phyloP scores from a whole-genome alignment of 2,329 filamentous ascomycete genomes.

The Gaeumannomyces tritici region DNA sequence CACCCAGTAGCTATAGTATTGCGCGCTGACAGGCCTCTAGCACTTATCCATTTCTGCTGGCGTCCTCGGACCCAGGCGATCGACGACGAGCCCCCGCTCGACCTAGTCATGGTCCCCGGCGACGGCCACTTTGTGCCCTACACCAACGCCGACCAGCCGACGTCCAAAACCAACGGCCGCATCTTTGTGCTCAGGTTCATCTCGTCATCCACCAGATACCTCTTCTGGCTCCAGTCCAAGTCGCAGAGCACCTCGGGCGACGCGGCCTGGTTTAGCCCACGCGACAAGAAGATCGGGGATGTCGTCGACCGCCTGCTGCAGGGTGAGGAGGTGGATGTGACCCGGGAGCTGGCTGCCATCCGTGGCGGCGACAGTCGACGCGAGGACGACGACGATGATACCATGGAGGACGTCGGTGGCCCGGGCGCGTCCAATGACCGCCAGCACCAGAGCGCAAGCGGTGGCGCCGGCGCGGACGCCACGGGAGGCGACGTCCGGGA shows the following conservation, averaged over 20 bases:
- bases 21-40: conserved; percentile 27
- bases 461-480: conserved; percentile 76
- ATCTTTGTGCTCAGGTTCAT: conserved; percentile 90
- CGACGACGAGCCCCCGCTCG: conserved; percentile 67
- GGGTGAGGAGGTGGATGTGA: conserved; percentile 79
- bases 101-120: conserved; percentile 86
- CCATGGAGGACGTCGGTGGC: conserved; percentile 69
- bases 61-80: conserved; percentile 64
- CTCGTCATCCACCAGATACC: conserved; percentile 80
- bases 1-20: too few species aligned
- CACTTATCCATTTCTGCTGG: conserved; percentile 97
- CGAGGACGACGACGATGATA: conserved; percentile 45
- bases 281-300: conserved; percentile 79
- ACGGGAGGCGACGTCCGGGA: conserved; percentile 87
- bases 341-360: conserved; percentile 58
- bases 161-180: conserved; percentile 69
- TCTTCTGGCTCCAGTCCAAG: conserved; percentile 96
- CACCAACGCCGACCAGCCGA: conserved; percentile 43
- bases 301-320: conserved; percentile 78
- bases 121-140: conserved; percentile 77
- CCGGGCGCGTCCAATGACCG: conserved; percentile 49
- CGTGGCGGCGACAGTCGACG: conserved; percentile 28
- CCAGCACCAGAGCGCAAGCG: conserved; percentile 48
- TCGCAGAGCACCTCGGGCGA: conserved; percentile 54
- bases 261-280: conserved; percentile 69